phyloP scores from a whole-genome alignment of 1,284 basidiomycete species.

The Malassezia sp. region DNA sequence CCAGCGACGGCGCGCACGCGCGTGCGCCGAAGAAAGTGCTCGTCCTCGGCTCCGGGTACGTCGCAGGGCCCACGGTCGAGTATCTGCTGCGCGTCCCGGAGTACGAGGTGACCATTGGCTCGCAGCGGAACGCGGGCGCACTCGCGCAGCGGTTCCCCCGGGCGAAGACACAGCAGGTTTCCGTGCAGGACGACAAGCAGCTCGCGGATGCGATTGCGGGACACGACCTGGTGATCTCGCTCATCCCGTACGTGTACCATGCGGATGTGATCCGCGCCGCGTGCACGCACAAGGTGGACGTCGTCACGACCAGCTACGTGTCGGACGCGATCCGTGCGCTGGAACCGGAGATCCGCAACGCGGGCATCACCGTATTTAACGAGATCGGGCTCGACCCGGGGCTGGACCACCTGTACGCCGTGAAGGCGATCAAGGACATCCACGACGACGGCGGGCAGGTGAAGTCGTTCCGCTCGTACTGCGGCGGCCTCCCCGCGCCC shows the following conservation, averaged over 20 bases:
- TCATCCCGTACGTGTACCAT: constrained; percentile 93
- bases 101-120: constrained; percentile 66
- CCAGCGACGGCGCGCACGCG: constrained; percentile 44
- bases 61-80: constrained; percentile 84
- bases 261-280: constrained; percentile 84
- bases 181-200: constrained; percentile 63
- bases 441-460: constrained; percentile 80
- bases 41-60: constrained; percentile 85
- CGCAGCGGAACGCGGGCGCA: constrained; percentile 52
- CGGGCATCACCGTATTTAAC: constrained; percentile 91
- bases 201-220: constrained; percentile 71
- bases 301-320: constrained; percentile 93
- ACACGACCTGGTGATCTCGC: constrained; percentile 86
- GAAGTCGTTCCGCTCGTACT: constrained; percentile 90
- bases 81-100: constrained; percentile 73
- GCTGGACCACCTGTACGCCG: constrained; percentile 90
- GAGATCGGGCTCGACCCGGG: constrained; percentile 96
- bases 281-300: constrained; percentile 84
- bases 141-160: constrained; percentile 60
- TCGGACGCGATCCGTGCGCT: constrained; percentile 82
- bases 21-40: constrained; percentile 62
- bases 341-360: constrained; percentile 68
- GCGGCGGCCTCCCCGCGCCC: constrained; percentile 87
- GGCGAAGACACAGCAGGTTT: constrained; percentile 65
- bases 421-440: constrained; percentile 91